Percentiles rank a stretch among this genome's conserved stretches.
Conservation (phyloP, 129 eudicot species). For the Centrapalus pauciflorus region DNA sequence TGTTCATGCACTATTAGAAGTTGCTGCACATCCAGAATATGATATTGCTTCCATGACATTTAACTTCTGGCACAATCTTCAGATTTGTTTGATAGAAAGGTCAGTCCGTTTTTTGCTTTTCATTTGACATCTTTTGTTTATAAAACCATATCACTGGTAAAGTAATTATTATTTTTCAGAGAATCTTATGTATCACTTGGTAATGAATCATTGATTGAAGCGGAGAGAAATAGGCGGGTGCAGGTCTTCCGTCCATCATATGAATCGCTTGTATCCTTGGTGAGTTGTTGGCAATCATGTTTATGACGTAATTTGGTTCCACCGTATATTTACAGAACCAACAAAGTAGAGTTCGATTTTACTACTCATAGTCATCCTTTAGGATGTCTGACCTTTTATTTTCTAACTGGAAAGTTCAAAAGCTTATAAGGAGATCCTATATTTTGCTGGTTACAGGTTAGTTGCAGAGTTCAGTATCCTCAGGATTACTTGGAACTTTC, state of each 20-base stretch:
- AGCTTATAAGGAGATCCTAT: slow-evolving; percentile 7
- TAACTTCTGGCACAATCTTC: slow-evolving; percentile 99
- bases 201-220: slow-evolving; percentile 61
- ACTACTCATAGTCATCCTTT: too few relatives aligned
- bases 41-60: slow-evolving; percentile 99
- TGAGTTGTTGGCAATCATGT: slow-evolving; percentile 34
- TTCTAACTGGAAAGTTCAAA: neutral
- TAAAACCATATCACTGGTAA: slow-evolving; percentile 13
- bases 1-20: slow-evolving; percentile 89
- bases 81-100: slow-evolving; percentile 75
- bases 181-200: slow-evolving; percentile 54
- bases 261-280: slow-evolving; percentile 96
- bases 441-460: slow-evolving; percentile 54
- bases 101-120: slow-evolving; percentile 29
- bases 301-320: neutral
- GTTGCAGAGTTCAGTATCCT: slow-evolving; percentile 92
- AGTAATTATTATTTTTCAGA: slow-evolving; percentile 45
- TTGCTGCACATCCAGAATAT: slow-evolving; percentile 94
- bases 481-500: slow-evolving; percentile 82
- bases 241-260: slow-evolving; percentile 73
- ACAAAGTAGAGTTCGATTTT: neutral
- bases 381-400: too few relatives aligned
- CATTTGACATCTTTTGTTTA: neutral
- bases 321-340: neutral
- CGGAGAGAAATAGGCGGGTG: slow-evolving; percentile 77